These are phyloP conservation scores for Friedmanniomyces endolithicus DNA, from an alignment of 495 filamentous ascomycete genomes.

Conservation along the genomic window DNA sequence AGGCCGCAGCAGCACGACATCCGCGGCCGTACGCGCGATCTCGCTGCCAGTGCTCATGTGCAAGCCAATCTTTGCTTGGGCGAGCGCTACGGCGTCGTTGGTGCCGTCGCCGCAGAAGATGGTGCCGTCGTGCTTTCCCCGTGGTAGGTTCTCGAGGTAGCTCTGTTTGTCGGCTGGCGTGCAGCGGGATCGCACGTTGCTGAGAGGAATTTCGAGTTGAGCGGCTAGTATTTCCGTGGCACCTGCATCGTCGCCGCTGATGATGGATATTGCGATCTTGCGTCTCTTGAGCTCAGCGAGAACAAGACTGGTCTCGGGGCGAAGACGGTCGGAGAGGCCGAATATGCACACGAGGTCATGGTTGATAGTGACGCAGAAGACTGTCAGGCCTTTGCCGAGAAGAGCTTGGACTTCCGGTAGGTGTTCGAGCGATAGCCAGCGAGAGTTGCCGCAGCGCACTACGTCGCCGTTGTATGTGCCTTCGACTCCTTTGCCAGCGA, in stretches of 20 bases:
- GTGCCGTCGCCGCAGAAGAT: slow-evolving; percentile 74
- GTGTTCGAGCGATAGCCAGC: slow-evolving; percentile 40
- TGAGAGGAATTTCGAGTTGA: slow-evolving; percentile 39
- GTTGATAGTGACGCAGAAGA: slow-evolving; percentile 51
- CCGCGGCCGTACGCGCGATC: slow-evolving; percentile 53
- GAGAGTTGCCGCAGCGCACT: slow-evolving; percentile 50
- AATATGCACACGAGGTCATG: slow-evolving; percentile 41
- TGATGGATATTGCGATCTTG: slow-evolving; percentile 46
- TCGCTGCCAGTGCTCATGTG: slow-evolving; percentile 53
- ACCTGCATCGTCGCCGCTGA: slow-evolving; percentile 58
- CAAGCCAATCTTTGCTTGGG: slow-evolving; percentile 58
- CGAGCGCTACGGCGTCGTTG: slow-evolving; percentile 66
- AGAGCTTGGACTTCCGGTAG: slow-evolving; percentile 34
- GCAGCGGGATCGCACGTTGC: slow-evolving; percentile 39
- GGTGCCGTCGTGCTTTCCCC: slow-evolving; percentile 30
- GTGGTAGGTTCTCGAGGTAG: slow-evolving; percentile 41
- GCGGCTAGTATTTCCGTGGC: slow-evolving; percentile 45
- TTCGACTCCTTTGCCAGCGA: slow-evolving; percentile 45
- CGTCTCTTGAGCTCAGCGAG: slow-evolving; percentile 41
- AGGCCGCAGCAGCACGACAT: slow-evolving; percentile 54
- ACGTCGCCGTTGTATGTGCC: slow-evolving; percentile 22
- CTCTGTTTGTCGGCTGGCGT: slow-evolving; percentile 51
- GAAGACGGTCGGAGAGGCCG: slow-evolving; percentile 47
- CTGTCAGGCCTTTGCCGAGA: slow-evolving; percentile 39
- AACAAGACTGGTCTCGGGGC: slow-evolving; percentile 41